phyloP scores from a whole-genome alignment of 106 monocot genomes.

The Dendrobium catenatum region DNA sequence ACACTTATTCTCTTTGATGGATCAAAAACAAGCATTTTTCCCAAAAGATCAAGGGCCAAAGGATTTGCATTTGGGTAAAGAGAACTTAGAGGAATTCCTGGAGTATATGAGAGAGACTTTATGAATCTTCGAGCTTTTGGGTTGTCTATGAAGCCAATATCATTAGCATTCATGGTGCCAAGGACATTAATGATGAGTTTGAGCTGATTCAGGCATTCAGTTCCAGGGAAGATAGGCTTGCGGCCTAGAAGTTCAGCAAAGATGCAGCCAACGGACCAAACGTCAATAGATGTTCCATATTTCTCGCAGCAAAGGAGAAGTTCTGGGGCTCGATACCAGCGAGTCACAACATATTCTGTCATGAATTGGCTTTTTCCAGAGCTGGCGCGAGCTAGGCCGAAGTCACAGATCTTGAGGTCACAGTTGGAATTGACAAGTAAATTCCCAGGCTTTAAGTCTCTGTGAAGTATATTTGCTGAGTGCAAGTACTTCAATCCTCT shows the following conservation, averaged over 20 bases:
- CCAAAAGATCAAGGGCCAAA: conserved; percentile 67
- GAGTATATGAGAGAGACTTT: conserved; percentile 58
- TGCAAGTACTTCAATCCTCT: conserved; percentile 81
- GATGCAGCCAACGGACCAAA: conserved; percentile 94
- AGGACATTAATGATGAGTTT: conserved; percentile 83
- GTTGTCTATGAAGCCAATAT: conserved; percentile 76
- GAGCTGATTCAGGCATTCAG: conserved; percentile 78
- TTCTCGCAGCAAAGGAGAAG: conserved; percentile 77
- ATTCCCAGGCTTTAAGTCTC: conserved; percentile 87
- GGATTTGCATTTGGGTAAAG: conserved; percentile 59
- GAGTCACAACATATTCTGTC: conserved; percentile 92
- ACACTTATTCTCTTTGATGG: conserved; percentile 76
- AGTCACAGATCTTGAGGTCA: conserved; percentile 86
- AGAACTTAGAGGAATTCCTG: conserved; percentile 35
- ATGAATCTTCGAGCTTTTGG: conserved; percentile 68
- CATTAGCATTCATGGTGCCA: conserved; percentile 60
- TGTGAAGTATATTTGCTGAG: conserved; percentile 83
- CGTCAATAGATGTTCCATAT: conserved; percentile 86
- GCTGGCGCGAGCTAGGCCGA: conserved; percentile 74
- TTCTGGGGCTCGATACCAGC: conserved; percentile 89
- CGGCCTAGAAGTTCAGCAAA: conserved; percentile 84
- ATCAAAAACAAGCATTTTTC: conserved; percentile 76
- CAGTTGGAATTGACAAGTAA: conserved; percentile 84
- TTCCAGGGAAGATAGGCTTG: conserved; percentile 80
- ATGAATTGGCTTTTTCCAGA: conserved; percentile 52